Base-by-base conservation (phyloP, 345 rosid species). In the Pistacia atlantica region DNA sequence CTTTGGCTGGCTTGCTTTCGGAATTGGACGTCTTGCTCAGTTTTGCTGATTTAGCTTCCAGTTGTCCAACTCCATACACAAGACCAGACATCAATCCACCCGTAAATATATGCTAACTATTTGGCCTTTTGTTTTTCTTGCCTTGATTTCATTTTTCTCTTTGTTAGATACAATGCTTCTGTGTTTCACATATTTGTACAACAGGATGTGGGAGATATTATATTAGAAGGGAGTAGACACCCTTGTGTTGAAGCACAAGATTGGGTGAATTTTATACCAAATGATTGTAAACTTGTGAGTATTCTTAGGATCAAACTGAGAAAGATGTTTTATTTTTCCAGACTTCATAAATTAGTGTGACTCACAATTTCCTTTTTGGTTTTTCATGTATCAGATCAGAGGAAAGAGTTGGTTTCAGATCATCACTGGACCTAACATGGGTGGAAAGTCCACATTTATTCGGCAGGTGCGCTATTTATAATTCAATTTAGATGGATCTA, bases 171-270 rank as follows among this genome's bases (percentile, higher is more conserved):
- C 67, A 45, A 13, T 56, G 66, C 51, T 74, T 69, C 69, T 6
- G 35, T 22, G 38, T 59, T 28, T 4, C 55, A 55, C 25, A 54
- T 80, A 72, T 73, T 76, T 72, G 64, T 42, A 54, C 72, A 57
- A 83, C 74, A 96, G 99, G 95, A 91, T 80, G 88, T 75, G 48
- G 98, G 98, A 57, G 92, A 92, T 77, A 90, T 96, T 72, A 78
- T 96, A 74, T 79, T 96, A 81, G 92, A 88, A 92, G 97, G 97
- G 75, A 88, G 98, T 75, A 84, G 99, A 78, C 99, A 96, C 84
- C 99, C 99, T 48, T 96, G 99, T 73, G 98, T 93, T 76, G 99
- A 93, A 86, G 98, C 99, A 77, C 98, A 96, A 78, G 97, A 96
- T 69, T 96, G 98, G 98, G 97, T 93, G 83, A 96, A 93, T 85